Evolutionary conservation across 1,139 yeast species (phyloP), one percentile per base, ranked within the genome.

Genomic region (Nakaseomyces nivariensis): DNA sequence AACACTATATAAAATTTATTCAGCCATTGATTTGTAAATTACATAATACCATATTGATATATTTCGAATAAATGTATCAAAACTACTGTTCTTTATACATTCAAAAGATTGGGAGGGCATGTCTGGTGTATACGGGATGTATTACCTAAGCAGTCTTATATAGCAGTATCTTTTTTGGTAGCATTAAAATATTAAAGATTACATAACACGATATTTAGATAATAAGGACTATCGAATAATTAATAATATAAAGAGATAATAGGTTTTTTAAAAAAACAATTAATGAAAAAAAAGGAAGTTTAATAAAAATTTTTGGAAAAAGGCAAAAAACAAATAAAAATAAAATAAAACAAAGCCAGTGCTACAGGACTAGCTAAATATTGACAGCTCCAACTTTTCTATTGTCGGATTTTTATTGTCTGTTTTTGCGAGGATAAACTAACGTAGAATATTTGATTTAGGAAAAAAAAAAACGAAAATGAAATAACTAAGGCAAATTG

Each of bases 121-220:
- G 22, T 3, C 22, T 17, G 22, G 22, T 17, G 22, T 17, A 17
- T 17, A 17, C 22, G 22, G 22, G 22, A 17, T 17, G 3, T 17
- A 17, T 17, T 17, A 17, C 22, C 22, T 17, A 17, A 17, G 22
- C 22, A 17, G 22, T 3, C 22, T 17, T 17, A 2, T 17, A 17
- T 17, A 17, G 22, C 22, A 17, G 22, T 17, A 17, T 17, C 22
- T 29, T 29, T 29, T 29, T 29, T 29, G 6, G 10, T 33, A 33
- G 36, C 17, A 38, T 38, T 38, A 38, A 38, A 38, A 38, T 38
- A 38, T 38, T 38, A 38, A 38, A 26, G 42, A 38, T 38, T 38
- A 38, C 42, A 38, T 38, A 38, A 26, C 42, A 38, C 42, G 25
- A 38, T 17, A 37, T 34, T 34, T 34, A 17, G 29, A 25, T 11